Conservation (phyloP, 78 protist species). For the Dictyostelium intermedium region DNA sequence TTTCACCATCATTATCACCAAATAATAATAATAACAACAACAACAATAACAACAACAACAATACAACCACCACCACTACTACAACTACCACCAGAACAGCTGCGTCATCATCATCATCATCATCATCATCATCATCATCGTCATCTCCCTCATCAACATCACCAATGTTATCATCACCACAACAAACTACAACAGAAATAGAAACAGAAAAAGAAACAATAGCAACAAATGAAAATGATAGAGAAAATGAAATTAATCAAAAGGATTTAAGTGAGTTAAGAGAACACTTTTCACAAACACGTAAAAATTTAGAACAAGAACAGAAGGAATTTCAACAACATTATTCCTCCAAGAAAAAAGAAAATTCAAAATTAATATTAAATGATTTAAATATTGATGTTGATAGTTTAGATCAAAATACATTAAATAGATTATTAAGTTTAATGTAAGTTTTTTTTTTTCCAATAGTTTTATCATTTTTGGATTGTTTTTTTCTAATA, state of each 20-base stretch:
- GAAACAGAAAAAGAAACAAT: not conserved
- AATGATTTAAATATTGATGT: not conserved
- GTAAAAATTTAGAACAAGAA: not conserved
- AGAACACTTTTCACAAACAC: not conserved
- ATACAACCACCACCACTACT: not conserved
- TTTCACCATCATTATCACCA: not conserved
- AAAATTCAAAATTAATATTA: not conserved
- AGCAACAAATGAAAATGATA: not conserved
- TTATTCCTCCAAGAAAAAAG: not conserved
- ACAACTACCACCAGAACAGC: not conserved
- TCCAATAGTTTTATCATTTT: not conserved
- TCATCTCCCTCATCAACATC: not conserved
- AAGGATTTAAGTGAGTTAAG: not conserved
- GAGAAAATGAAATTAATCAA: not conserved
- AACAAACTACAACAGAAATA: not conserved
- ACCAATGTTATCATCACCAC: not conserved
- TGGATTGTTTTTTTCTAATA: not conserved
- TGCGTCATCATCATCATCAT: not conserved
- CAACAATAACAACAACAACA: not conserved
- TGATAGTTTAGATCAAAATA: not conserved
- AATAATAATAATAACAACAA: not conserved
- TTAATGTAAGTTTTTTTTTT: not conserved
- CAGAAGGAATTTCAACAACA: not conserved
- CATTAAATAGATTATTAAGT: not conserved
- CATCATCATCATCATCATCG: not conserved